Evolutionary conservation across 768 basidiomycete genomes (phyloP), one percentile per base, ranked within the genome.

Genomic region (Panus rudis): DNA sequence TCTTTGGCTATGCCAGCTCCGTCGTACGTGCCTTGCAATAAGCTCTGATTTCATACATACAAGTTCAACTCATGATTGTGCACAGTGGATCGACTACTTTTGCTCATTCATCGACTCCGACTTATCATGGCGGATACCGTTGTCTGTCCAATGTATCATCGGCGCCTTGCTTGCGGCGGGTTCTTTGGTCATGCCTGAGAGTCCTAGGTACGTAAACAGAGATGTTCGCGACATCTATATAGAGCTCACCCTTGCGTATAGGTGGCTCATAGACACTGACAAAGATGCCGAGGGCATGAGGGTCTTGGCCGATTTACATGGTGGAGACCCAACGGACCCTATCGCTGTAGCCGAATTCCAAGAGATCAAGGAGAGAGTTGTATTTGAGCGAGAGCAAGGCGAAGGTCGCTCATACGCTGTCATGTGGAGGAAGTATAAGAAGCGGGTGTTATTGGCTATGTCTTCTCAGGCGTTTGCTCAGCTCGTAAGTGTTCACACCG

Each of bases 381-480:
- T 73, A 33, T 75, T 75, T 46, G 87, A 90, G 89, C 80, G 86
- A 12, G 79, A 81, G 37, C 75, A 78, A 21, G 84, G 81, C 19
- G 89, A 85, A 49, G 82, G 69, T 33, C 74, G 90, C 37, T 74
- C 80, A 2, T 98, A 98, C 63, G 54, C 57, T 23, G 71, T 72
- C 28, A 87, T 98, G 81, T 97, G 92, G 91, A 78, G 63, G 52
- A 75, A 77, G 53, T 96, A 97, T 60, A 84, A 84, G 55, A 80
- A 82, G 23, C 73, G 92, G 25, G 92, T 98, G 10, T 60, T 96
- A 49, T 76, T 97, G 35, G 93, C 93, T 13, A 93, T 93, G 89
- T 89, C 86, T 16, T 90, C 90, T 43, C 93, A 96, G 61, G 87
- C 89, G 31, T 94, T 96, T 63, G 93, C 93, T 32, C 93, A 96